Conservation (phyloP, 2,329 filamentous ascomycete genomes). For the Fusarium cyanostomum region DNA sequence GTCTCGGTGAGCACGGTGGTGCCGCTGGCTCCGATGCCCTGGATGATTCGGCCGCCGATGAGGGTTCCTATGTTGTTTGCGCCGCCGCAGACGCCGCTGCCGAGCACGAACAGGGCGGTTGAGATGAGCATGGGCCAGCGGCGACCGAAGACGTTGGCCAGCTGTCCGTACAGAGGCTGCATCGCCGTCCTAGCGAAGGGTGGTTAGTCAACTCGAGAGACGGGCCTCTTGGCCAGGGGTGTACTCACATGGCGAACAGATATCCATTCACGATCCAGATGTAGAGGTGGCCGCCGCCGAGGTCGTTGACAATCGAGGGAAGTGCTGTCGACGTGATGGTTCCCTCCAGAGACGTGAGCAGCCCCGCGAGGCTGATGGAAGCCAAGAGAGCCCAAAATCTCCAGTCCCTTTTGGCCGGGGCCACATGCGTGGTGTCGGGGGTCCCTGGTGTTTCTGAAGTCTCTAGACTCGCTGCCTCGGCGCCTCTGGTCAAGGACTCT, state of each 20-base stretch:
- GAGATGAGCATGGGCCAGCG: slow-evolving; percentile 49
- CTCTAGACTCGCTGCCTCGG: too few relatives aligned
- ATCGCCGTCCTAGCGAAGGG: too few relatives aligned
- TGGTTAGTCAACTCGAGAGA: too few relatives aligned
- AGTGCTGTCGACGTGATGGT: slow-evolving; percentile 47
- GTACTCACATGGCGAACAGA: slow-evolving; percentile 22
- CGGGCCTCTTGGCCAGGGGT: too few relatives aligned
- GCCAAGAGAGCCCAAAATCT: slow-evolving; percentile 39
- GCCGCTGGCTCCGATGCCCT: slow-evolving; percentile 56
- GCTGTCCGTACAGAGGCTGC: slow-evolving; percentile 59
- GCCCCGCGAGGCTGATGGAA: slow-evolving; percentile 29
- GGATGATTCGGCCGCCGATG: slow-evolving; percentile 56
- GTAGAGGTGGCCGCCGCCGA: slow-evolving; percentile 32
- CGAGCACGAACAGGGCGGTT: slow-evolving; percentile 35
- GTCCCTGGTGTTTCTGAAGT: too few relatives aligned
- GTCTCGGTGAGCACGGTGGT: slow-evolving; percentile 48
- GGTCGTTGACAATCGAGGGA: slow-evolving; percentile 38
- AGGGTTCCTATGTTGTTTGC: slow-evolving; percentile 48
- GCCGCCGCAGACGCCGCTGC: slow-evolving; percentile 38
- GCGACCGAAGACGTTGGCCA: slow-evolving; percentile 61
- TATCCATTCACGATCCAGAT: slow-evolving; percentile 42
- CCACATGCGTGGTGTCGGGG: too few relatives aligned
- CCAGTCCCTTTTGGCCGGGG: too few relatives aligned
- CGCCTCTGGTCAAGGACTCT: too few relatives aligned
- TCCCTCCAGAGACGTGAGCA: slow-evolving; percentile 42